Conservation (phyloP, 192 early-diverging fungal species). For the Coemansia sp. region DNA sequence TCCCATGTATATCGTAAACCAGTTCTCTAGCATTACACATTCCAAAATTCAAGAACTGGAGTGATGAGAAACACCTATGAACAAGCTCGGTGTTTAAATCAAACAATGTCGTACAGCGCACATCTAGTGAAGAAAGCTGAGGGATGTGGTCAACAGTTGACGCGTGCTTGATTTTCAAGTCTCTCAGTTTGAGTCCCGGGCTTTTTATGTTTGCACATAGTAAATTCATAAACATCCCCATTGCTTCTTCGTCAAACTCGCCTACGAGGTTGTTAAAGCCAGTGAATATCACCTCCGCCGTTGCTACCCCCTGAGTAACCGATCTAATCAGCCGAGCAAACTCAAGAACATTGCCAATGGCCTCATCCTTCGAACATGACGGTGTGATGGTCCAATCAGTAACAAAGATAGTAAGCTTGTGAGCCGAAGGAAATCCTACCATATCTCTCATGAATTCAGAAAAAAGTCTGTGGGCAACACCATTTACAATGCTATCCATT, state of each 20-base stretch:
- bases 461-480: background rate
- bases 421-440: background rate
- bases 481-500: background rate
- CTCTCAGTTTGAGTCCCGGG: no score
- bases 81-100: background rate
- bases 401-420: background rate
- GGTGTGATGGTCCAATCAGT: background rate
- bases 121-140: no score
- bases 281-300: background rate
- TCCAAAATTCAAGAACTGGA: background rate
- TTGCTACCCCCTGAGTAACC: background rate
- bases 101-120: background rate
- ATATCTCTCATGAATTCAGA: background rate
- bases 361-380: background rate
- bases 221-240: background rate
- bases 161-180: no score
- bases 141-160: no score
- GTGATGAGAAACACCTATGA: background rate
- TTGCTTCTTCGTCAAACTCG: background rate
- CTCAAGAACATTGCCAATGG: background rate
- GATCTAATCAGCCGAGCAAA: background rate
- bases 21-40: background rate
- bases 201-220: no score
- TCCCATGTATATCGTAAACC: background rate
- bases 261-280: background rate